A percentile compares a stretch with the other conserved stretches of the same genome.
These are phyloP conservation scores for Phytopythium sindhum DNA, from an alignment of 352 stramenopile genomes.

Conservation along the genomic window DNA sequence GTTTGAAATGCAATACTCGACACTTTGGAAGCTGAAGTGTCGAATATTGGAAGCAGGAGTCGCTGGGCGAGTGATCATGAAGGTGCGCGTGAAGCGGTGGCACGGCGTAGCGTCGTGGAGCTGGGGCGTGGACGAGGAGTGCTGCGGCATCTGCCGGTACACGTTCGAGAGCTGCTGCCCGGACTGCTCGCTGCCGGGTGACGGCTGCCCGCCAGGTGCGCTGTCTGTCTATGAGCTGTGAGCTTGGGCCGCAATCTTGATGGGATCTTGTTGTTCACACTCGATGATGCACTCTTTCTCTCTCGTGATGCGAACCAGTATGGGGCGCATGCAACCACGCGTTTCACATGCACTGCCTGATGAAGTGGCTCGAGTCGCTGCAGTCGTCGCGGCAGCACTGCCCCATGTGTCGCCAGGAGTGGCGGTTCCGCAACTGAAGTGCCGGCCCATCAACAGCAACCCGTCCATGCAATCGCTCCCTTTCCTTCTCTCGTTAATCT, in stretches of 20 bases:
- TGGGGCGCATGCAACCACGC: slow-evolving; percentile 90
- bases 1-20: not conserved
- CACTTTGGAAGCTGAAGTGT: too few species aligned
- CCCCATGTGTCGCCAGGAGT: slow-evolving; percentile 88
- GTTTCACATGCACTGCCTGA: slow-evolving; percentile 93
- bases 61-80: slow-evolving; percentile 33
- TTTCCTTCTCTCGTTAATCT: not conserved
- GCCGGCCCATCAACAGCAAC: too few species aligned
- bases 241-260: not conserved
- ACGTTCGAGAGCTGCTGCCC: slow-evolving; percentile 82
- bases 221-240: not conserved
- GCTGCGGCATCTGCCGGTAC: slow-evolving; percentile 86
- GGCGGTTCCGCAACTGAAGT: slow-evolving; percentile 72
- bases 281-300: not conserved
- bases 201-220: slow-evolving; percentile 81
- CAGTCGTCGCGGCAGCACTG: slow-evolving; percentile 81
- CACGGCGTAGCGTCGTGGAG: slow-evolving; percentile 89
- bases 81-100: slow-evolving; percentile 83
- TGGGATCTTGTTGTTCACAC: not conserved
- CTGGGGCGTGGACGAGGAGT: slow-evolving; percentile 91
- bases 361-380: slow-evolving; percentile 90
- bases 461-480: not conserved
- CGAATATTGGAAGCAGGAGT: too few species aligned
- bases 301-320: slow-evolving; percentile 21
- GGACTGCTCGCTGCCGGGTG: slow-evolving; percentile 70